Conservation (phyloP, 208 protist species). For the Acanthamoeba healyi region DNA sequence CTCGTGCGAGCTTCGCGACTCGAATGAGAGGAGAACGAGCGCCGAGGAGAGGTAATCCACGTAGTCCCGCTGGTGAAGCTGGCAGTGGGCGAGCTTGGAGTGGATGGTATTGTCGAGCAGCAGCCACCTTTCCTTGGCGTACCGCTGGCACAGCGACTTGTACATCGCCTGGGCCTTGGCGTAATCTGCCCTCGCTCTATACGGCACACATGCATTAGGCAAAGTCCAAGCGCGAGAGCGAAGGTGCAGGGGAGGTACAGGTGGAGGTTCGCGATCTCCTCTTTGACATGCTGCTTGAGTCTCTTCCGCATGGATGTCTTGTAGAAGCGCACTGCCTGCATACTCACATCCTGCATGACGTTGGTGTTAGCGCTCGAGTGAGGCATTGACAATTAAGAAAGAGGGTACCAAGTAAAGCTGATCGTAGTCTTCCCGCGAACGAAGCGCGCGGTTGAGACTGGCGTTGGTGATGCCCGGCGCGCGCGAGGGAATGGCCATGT, state of each 20-base stretch:
- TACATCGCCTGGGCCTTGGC: constrained; percentile 47
- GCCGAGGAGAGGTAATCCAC: background rate
- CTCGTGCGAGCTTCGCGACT: background rate
- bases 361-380: background rate
- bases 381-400: too few relatives aligned
- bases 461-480: constrained; percentile 49
- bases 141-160: constrained; percentile 34
- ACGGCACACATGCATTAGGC: background rate
- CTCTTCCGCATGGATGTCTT: constrained; percentile 35
- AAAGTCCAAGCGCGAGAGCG: background rate
- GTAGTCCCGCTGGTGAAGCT: constrained; percentile 41
- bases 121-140: background rate
- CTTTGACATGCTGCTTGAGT: constrained; percentile 28
- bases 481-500: constrained; percentile 4
- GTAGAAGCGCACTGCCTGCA: constrained; percentile 46
- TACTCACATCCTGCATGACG: constrained; percentile 44
- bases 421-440: constrained; percentile 3
- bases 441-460: constrained; percentile 20
- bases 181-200: background rate
- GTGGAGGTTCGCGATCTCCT: constrained; percentile 36
- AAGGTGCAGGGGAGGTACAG: background rate
- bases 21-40: constrained; percentile 23
- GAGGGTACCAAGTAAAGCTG: constrained; percentile 65
- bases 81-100: constrained; percentile 36
- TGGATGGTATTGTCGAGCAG: constrained; percentile 22